Evolutionary conservation across 2,329 filamentous ascomycete genomes (phyloP).

Genomic region (Nannizziopsis barbatae): DNA sequence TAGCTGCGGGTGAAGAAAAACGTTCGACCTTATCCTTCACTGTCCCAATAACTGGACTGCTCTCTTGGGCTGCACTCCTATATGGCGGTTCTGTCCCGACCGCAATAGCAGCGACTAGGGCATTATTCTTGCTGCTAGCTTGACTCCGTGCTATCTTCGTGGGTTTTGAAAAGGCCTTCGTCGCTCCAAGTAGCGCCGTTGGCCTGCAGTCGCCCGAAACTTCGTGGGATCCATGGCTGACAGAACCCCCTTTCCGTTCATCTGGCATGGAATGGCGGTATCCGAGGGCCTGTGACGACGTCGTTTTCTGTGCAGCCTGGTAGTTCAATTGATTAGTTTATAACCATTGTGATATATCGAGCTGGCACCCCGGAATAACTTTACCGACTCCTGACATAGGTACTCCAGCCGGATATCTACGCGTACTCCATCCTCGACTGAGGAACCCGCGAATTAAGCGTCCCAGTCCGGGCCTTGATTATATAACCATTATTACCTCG

Average conservation of each 20-base stretch:
- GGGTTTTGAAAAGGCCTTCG: constrained; percentile 26
- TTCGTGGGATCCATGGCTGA: not conserved
- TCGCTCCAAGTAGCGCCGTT: constrained; percentile 29
- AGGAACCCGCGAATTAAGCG: too few species aligned
- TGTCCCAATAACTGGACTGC: constrained; percentile 21
- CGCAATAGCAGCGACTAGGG: constrained; percentile 18
- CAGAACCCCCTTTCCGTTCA: constrained; percentile 2
- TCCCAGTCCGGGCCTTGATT: too few species aligned
- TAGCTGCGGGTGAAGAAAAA: constrained; percentile 18
- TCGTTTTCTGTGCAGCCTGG: not conserved
- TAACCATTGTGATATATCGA: too few species aligned
- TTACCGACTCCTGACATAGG: too few species aligned
- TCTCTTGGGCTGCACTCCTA: not conserved
- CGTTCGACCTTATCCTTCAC: constrained; percentile 32
- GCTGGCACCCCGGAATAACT: too few species aligned
- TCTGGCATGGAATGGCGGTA: constrained; percentile 4
- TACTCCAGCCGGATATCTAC: too few species aligned
- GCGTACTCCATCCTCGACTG: too few species aligned
- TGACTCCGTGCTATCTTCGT: constrained; percentile 11
- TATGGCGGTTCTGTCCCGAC: constrained; percentile 11
- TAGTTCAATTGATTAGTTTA: not conserved
- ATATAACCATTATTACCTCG: not conserved
- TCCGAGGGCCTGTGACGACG: not conserved
- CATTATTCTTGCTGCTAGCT: constrained; percentile 13
- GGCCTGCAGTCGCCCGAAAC: constrained; percentile 1